Evolutionary conservation across 2,329 filamentous ascomycete genomes (phyloP), one percentile per base, ranked within the genome.

Genomic region (Beauveria pseudobassiana): DNA sequence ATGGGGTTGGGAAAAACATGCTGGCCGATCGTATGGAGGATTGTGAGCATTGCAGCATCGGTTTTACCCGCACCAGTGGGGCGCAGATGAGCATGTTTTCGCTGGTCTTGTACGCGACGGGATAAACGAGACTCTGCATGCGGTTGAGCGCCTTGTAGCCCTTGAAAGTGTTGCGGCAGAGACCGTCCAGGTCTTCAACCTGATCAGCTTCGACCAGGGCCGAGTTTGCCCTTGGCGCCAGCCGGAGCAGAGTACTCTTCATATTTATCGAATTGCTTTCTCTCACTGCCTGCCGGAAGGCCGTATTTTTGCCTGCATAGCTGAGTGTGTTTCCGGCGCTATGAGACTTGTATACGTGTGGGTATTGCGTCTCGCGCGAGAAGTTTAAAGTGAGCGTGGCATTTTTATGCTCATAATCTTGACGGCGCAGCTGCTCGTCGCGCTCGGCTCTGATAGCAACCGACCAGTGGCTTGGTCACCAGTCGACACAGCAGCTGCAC

Each of bases 21-120:
- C 72, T 96, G 93, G 1, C 90, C 87, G 62, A 99, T 87, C 0
- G 90, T 89, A 72, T 96, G 96, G 63, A 99, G 79, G 62, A 99
- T 91, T 0, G 96, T 95, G 67, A 99, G 82, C 93, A 99, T 96
- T 9, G 95, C 96, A 34, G 93, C 95, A 75, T 99, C 95, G 1
- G 95, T 99, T 82, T 99, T 99, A 85, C 95, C 95, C 77, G 93
- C 93, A 85, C 95, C 95, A 59, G 95, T 99, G 5, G 95, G 24
- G 95, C 95, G 74, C 95, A 99, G 63, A 99, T 96, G 57, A 99
- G 84, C 93, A 99, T 97, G 68, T 99, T 99, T 76, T 99, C 95
- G 70, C 87, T 96, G 2, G 91, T 97, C 72, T 88, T 91, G 76
- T 99, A 98, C 0, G 93, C 95, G 5, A 99, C 91, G 1, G 92